Percentiles rank a stretch among this genome's conserved stretches.
phyloP scores from a whole-genome alignment of 2,329 filamentous ascomycete genomes.

The Madurella mycetomatis region DNA sequence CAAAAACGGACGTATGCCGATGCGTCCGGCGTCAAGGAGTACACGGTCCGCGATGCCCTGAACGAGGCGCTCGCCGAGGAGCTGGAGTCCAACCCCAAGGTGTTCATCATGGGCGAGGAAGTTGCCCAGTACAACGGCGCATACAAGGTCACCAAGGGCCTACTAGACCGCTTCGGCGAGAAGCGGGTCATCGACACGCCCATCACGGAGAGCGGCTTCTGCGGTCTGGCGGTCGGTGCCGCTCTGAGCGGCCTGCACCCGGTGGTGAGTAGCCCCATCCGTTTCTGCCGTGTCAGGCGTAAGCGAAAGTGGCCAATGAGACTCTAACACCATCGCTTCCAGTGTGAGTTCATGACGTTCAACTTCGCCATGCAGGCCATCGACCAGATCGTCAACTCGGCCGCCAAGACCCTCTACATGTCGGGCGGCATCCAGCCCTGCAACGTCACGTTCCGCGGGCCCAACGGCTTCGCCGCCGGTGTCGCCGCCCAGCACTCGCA shows the following conservation, averaged over 20 bases:
- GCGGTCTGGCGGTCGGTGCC: slow-evolving; percentile 88
- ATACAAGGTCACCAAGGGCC: slow-evolving; percentile 98
- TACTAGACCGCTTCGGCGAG: slow-evolving; percentile 94
- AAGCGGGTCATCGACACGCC: slow-evolving; percentile 97
- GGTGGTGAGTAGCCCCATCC: slow-evolving; percentile 62
- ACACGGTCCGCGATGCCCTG: slow-evolving; percentile 93
- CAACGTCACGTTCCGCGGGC: slow-evolving; percentile 99
- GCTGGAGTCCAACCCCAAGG: slow-evolving; percentile 89
- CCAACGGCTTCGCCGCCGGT: slow-evolving; percentile 95
- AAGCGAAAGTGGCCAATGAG: background rate
- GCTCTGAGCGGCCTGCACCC: slow-evolving; percentile 92
- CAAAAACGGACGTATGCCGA: slow-evolving; percentile 56
- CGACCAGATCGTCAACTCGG: slow-evolving; percentile 99
- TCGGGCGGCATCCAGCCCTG: slow-evolving; percentile 98
- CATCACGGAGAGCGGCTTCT: slow-evolving; percentile 96
- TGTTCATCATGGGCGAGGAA: slow-evolving; percentile 95
- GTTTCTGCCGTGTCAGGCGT: background rate
- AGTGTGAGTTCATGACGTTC: slow-evolving; percentile 99
- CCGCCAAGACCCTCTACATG: slow-evolving; percentile 99
- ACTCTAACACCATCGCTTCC: slow-evolving; percentile 3
- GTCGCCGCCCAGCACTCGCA: slow-evolving; percentile 98
- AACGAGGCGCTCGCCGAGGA: slow-evolving; percentile 98
- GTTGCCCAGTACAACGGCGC: slow-evolving; percentile 99
- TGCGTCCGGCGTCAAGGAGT: slow-evolving; percentile 69
- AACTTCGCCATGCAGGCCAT: slow-evolving; percentile 99